These are phyloP conservation scores for Centella asiatica DNA, from an alignment of 129 eudicot genomes.

Conservation along the genomic window DNA sequence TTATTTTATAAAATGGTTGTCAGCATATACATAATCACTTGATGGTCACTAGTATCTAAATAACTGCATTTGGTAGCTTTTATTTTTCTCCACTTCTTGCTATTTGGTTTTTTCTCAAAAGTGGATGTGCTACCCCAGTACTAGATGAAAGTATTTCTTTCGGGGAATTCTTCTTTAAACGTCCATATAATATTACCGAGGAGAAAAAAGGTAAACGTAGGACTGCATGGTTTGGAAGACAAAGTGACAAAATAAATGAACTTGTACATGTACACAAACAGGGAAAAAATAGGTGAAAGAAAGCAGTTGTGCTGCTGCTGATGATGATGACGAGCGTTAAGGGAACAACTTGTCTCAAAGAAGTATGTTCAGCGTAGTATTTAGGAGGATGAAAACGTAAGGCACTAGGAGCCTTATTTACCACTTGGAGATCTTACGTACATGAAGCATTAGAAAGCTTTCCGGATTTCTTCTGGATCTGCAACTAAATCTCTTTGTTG, in stretches of 20 bases:
- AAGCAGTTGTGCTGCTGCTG: neutral
- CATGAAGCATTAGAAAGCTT: slow-evolving; percentile 20
- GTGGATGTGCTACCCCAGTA: too few species aligned
- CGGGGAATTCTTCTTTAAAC: too few species aligned
- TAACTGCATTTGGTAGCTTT: neutral
- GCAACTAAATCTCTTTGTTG: slow-evolving; percentile 24
- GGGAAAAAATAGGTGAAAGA: neutral
- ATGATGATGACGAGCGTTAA: neutral
- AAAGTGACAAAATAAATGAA: neutral
- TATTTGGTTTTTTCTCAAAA: too few species aligned
- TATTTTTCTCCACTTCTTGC: too few species aligned
- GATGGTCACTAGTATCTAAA: neutral
- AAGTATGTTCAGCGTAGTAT: neutral
- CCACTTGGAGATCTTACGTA: slow-evolving; percentile 38
- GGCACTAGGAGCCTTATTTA: slow-evolving; percentile 18
- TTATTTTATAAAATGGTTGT: neutral
- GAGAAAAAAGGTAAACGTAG: too few species aligned
- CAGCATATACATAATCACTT: neutral
- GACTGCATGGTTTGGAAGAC: too few species aligned
- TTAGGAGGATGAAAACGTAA: slow-evolving; percentile 13
- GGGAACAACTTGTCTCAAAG: slow-evolving; percentile 7
- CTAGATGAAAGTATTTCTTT: too few species aligned
- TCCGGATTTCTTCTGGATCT: slow-evolving; percentile 30
- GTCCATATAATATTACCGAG: neutral
- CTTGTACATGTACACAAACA: neutral